Percentiles rank a stretch among this genome's conserved stretches.
Conservation (phyloP, 352 stramenopile species). For the Plasmopara muralis region DNA sequence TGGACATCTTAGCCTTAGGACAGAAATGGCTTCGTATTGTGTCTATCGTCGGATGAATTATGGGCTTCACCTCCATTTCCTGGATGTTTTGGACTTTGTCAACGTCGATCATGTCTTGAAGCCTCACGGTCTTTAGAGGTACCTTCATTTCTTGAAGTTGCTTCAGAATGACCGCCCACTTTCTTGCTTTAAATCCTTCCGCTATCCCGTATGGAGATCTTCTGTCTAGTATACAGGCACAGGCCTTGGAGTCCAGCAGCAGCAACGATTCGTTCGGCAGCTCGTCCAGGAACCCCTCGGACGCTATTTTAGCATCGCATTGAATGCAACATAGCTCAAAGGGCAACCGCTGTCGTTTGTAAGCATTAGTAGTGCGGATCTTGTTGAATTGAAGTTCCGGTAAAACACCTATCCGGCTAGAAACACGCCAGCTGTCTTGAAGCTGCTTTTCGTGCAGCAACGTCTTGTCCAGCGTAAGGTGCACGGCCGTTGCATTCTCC, state of each 20-base stretch:
- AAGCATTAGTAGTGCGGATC: conserved; percentile 30
- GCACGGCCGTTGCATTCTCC: conserved; percentile 41
- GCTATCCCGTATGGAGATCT: conserved; percentile 7
- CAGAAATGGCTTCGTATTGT: conserved; percentile 29
- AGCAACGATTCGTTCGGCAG: conserved; percentile 30
- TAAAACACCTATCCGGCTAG: conserved; percentile 20
- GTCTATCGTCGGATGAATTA: conserved; percentile 27
- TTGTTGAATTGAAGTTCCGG: conserved; percentile 43
- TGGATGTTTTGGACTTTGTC: conserved; percentile 1
- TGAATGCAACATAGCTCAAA: conserved; percentile 47
- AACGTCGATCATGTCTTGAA: conserved; percentile 12
- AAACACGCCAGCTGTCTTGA: conserved; percentile 28
- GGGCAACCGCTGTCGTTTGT: conserved; percentile 31
- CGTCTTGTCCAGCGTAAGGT: conserved; percentile 35
- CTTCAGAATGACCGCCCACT: conserved; percentile 32
- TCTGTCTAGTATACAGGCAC: conserved; percentile 25
- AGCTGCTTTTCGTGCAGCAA: conserved; percentile 34
- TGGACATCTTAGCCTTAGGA: conserved; percentile 36
- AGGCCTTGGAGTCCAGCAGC: conserved; percentile 48
- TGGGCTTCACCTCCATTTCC: conserved; percentile 1
- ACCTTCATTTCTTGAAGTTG: conserved; percentile 27
- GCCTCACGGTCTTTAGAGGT: conserved; percentile 19
- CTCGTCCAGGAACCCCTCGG: conserved; percentile 31
- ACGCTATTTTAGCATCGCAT: conserved; percentile 46
- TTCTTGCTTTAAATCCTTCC: conserved; percentile 11